Conservation (phyloP, 495 filamentous ascomycete genomes). For the Entonaema liquescens region DNA sequence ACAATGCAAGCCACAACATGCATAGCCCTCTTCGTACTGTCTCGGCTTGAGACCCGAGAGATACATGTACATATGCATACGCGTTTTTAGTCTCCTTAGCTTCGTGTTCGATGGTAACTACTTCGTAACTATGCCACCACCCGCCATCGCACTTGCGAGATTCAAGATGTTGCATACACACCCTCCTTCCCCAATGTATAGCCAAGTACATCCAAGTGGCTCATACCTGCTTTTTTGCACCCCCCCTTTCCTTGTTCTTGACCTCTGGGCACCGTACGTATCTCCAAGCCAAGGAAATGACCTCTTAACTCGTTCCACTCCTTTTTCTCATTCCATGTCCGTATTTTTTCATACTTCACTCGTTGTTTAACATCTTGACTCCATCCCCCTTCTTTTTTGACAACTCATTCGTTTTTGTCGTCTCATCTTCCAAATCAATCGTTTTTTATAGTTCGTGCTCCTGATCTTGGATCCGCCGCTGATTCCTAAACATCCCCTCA, state of each 20-base stretch:
- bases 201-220: slow-evolving; percentile 6
- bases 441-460: slow-evolving; percentile 33
- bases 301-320: slow-evolving; percentile 22
- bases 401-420: slow-evolving; percentile 52
- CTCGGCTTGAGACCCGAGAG: neutral
- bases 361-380: slow-evolving; percentile 11
- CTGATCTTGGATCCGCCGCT: slow-evolving; percentile 25
- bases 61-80: neutral
- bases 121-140: neutral
- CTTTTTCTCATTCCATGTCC: slow-evolving; percentile 37
- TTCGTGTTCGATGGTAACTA: slow-evolving; percentile 14
- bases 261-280: slow-evolving; percentile 2
- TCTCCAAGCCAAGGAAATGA: slow-evolving; percentile 31
- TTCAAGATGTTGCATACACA: slow-evolving; percentile 26
- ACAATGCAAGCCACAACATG: slow-evolving; percentile 20
- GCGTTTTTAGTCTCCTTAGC: neutral
- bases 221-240: slow-evolving; percentile 27
- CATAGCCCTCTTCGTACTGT: neutral
- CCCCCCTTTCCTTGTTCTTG: slow-evolving; percentile 31
- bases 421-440: slow-evolving; percentile 46
- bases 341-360: slow-evolving; percentile 19
- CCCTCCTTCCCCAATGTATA: slow-evolving; percentile 31
- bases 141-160: neutral
- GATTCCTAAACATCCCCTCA: slow-evolving; percentile 25
- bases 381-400: slow-evolving; percentile 11